Base-by-base conservation (phyloP, 352 stramenopile species). In the Pythium apleroticum region DNA sequence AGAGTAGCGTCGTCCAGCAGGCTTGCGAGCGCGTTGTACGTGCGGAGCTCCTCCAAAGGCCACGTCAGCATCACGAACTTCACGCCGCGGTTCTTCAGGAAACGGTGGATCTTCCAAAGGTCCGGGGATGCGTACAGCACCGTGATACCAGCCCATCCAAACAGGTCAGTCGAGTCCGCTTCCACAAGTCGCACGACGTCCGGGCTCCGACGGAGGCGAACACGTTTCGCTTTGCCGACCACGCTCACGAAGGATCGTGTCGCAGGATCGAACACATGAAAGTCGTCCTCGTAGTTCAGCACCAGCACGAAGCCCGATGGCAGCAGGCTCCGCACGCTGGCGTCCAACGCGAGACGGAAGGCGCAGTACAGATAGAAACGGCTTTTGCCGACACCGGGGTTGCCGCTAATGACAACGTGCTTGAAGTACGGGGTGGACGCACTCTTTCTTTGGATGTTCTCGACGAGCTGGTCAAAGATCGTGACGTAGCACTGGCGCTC, bases 61-160 rank as follows among this genome's bases (percentile, higher is more conserved):
- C 39, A 48, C 9, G 39, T 24, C 11, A 17, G 39, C 39, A 48
- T 48, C 4, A 48, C 19, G 14, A 48, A 48, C 15, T 4, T 24
- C 17, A 48, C 7, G 11, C 39, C 39, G 2, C 17, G 95, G 78
- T 99, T 99, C 74, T 99, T 99, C 46, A 99, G 86, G 68, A 99
- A 99, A 80, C n/a, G 3, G 39, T 48, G 15, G 39, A 48, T 20
- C n/a, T 8, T 14, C 4, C 5, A 5, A 24, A 19, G 39, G 14
- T 17, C 17, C 3, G 39, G 39, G 2, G 39, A 48, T 8, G 39
- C 11, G 39, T 14, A 48, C 17, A 48, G 8, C 17, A 48, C n/a
- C 15, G 39, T 25, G n/a, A 24, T 48, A 8, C 39, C 39, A 11
- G 6, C 2, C 39, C 39, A 48, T 48, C 39, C 39, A 24, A 2